Evolutionary conservation across 441 rosid species (phyloP), one percentile per base, ranked within the genome.

Genomic region (Pelargonium myrrhifolium): DNA sequence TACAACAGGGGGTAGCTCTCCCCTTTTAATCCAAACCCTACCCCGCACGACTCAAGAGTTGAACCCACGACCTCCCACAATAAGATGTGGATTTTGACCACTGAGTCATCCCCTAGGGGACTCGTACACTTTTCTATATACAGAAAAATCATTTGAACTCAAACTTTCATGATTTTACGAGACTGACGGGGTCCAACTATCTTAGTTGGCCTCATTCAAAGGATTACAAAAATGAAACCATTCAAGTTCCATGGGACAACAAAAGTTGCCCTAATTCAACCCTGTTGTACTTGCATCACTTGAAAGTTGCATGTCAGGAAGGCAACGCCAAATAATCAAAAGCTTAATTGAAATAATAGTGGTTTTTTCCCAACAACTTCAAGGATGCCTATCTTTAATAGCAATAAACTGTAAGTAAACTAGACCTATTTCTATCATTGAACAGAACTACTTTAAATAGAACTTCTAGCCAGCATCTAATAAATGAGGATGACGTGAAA

Each of bases 291-390:
- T 58, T 58, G 35, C 62, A 58, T 58, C 62, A 9, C 12, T 22
- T 3, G 12, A 58, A 20, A 58, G 62, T 58, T 58, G 62, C n/a
- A 3, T 18, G 22, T 10, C 39, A 35, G 39, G 39, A 5, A 53
- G 24, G 21, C 11, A 8, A 10, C 7, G 12, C 18, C 10, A 21
- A 21, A 3, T 10, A 21, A 58, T 21, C 22, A 58, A 49, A 3
- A 1, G n/a, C 14, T 45, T 53, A 10, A 53, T 18, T 53, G 3
- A 17, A 53, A 18, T 18, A 10, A 22, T 18, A 53, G 60, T 18
- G 60, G 7, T 47, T 53, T 22, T 51, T 49, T 53, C 24, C 9
- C 58, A 51, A 17, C 60, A 53, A 53, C 60, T 53, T 53, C 60
- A 18, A 53, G 60, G 60, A 17, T 18, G 26, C 11, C 60, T 10